phyloP scores from a whole-genome alignment of 768 basidiomycete genomes.

The Russula dissimulans region DNA sequence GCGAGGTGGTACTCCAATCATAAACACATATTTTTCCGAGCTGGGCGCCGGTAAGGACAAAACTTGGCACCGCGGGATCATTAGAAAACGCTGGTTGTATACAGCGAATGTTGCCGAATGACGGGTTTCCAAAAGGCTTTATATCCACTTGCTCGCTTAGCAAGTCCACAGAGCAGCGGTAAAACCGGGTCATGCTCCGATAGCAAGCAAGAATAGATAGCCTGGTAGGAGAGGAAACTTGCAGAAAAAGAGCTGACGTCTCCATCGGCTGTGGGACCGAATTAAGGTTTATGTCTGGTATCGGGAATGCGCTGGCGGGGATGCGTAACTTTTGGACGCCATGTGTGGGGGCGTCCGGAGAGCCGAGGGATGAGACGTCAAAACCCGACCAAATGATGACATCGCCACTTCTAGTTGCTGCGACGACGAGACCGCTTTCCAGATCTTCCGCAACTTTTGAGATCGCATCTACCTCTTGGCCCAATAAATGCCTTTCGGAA shows the following conservation, averaged over 20 bases:
- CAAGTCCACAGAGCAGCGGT: conserved; percentile 37
- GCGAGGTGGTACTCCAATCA: conserved; percentile 32
- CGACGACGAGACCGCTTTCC: conserved; percentile 37
- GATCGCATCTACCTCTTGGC: conserved; percentile 39
- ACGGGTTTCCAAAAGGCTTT: conserved; percentile 42
- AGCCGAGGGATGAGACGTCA: conserved; percentile 16
- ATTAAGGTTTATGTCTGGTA: neutral
- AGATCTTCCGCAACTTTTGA: conserved; percentile 40
- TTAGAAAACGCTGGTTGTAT: conserved; percentile 41
- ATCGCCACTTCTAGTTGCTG: conserved; percentile 48
- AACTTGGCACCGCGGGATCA: conserved; percentile 32
- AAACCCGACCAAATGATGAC: conserved; percentile 48
- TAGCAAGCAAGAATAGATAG: conserved; percentile 43
- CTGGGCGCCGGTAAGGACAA: conserved; percentile 55
- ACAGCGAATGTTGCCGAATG: conserved; percentile 42
- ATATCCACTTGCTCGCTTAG: conserved; percentile 25
- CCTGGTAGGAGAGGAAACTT: neutral
- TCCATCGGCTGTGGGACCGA: neutral
- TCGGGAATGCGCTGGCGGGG: neutral
- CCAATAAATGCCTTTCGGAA: conserved; percentile 32
- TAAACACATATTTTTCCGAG: conserved; percentile 59
- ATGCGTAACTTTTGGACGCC: conserved; percentile 3
- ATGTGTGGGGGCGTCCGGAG: neutral
- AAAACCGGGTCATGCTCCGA: conserved; percentile 41
- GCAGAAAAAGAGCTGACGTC: conserved; percentile 7